Percentiles rank a stretch among this genome's conserved stretches.
Conservation (phyloP, 441 rosid species). For the Jatropha podagrica region DNA sequence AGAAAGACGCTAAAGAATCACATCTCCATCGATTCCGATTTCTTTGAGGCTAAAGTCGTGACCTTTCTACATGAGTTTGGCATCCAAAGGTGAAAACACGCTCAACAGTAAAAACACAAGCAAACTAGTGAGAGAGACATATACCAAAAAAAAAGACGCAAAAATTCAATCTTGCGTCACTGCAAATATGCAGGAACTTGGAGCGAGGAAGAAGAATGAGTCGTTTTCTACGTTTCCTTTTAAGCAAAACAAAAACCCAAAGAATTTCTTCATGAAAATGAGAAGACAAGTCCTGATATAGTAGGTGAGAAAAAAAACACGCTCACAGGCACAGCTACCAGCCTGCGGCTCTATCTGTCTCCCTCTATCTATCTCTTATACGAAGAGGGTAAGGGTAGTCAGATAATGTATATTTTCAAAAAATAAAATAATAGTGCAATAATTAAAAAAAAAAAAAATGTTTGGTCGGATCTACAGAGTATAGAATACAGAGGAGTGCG, state of each 20-base stretch:
- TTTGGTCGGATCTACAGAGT: background rate
- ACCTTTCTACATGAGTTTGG: background rate
- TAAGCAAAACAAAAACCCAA: background rate
- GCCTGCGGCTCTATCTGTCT: background rate
- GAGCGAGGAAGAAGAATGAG: background rate
- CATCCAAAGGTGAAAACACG: background rate
- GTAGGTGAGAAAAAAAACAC: slow-evolving; percentile 1
- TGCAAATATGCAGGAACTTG: background rate
- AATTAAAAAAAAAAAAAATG: background rate
- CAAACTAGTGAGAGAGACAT: too few species aligned
- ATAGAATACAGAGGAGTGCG: background rate
- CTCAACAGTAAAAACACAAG: background rate
- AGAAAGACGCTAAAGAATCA: slow-evolving; percentile 51
- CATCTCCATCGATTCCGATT: slow-evolving; percentile 35
- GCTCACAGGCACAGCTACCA: background rate
- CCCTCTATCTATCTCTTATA: slow-evolving; percentile 6
- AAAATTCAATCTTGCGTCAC: background rate
- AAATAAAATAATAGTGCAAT: too few species aligned
- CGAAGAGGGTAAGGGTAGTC: background rate
- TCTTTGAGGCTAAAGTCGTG: slow-evolving; percentile 17
- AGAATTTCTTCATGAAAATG: background rate
- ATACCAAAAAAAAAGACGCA: too few species aligned
- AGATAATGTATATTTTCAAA: background rate
- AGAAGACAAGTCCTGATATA: background rate
- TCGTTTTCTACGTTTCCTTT: background rate